Base-by-base conservation (phyloP, 257 asterid species). In the Hygrophila difformis region DNA sequence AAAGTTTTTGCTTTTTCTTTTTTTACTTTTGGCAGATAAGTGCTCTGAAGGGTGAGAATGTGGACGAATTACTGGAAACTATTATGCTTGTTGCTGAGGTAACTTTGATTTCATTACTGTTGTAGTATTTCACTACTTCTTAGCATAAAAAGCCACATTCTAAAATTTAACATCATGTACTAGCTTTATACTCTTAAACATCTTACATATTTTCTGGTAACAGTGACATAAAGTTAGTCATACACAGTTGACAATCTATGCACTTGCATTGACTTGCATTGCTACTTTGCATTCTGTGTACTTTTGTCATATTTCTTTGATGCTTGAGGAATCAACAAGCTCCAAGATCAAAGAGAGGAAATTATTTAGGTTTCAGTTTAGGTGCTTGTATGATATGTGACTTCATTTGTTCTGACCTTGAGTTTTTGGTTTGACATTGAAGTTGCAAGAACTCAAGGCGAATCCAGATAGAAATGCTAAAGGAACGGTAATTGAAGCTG, bases 31-130 rank as follows among this genome's bases (percentile, higher is more conserved):
- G 45, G 69, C 89, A 91, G 99, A 71, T 86, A 62, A 86, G 97
- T 67, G 99, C 97, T 62, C 96, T 91, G 47, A 91, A 81, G 64
- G 99, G 99, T 73, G 89, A 91, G 75, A 83, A 91, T 51, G 67
- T 91, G 49, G 94, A 83, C 51, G 94, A 82, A 15, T 77, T 86
- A 74, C 79, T 91, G 87, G 99, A 91, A 64, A 91, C 94, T 8
- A 39, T 86, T 68, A 86, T 86, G 85, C 99, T 91, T 65, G 83
- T 91, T 61, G 92, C 99, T 22, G 99, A 91, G 95, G 99, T 91
- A 78, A 64, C 55, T 41, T 60, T 19, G 47, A 60, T 15, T 11
- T 31, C 37, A 14, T 44, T 45, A 29, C 22, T 49, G 18, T 33
- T 18, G 55, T 50, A 24, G 47, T 12, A 12, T 1, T 39, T 12